phyloP scores from a whole-genome alignment of 1,284 basidiomycete genomes.

The Coniferiporia weirii region DNA sequence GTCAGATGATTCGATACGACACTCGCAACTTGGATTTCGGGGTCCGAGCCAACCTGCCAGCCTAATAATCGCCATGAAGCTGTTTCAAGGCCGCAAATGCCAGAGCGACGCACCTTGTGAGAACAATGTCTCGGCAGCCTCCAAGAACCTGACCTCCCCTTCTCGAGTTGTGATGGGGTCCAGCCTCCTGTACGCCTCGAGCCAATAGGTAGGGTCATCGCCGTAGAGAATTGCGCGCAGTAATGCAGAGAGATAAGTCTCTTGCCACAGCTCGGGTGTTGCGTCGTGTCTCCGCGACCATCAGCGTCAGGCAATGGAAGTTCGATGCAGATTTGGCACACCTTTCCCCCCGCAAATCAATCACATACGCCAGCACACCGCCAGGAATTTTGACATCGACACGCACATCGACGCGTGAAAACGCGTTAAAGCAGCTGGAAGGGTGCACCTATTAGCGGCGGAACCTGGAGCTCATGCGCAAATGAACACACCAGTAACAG shows the following conservation, averaged over 20 bases:
- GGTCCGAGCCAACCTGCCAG: constrained; percentile 98
- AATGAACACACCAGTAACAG: constrained; percentile 76
- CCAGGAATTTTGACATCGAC: constrained; percentile 99
- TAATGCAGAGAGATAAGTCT: constrained; percentile 92
- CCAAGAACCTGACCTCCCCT: constrained; percentile 85
- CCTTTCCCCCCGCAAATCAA: constrained; percentile 93
- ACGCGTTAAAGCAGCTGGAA: constrained; percentile 94
- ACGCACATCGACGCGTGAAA: constrained; percentile 92
- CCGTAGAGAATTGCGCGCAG: constrained; percentile 92
- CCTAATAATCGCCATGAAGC: constrained; percentile 41
- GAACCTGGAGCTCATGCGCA: not conserved
- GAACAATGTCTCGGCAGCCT: constrained; percentile 89
- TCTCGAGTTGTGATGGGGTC: constrained; percentile 92
- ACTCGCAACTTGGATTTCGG: constrained; percentile 97
- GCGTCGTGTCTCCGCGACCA: constrained; percentile 73
- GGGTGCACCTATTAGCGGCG: not conserved
- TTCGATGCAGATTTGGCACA: constrained; percentile 33
- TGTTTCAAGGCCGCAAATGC: not conserved
- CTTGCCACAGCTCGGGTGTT: constrained; percentile 92
- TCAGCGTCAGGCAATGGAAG: not conserved
- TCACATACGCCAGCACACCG: constrained; percentile 91
- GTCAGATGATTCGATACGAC: constrained; percentile 97
- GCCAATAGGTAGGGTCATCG: constrained; percentile 87
- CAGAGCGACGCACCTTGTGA: constrained; percentile 60
- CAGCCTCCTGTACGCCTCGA: constrained; percentile 93